These are phyloP conservation scores for Chlamydomonas sp. DNA, from an alignment of 139 green algal species.

Conservation along the genomic window DNA sequence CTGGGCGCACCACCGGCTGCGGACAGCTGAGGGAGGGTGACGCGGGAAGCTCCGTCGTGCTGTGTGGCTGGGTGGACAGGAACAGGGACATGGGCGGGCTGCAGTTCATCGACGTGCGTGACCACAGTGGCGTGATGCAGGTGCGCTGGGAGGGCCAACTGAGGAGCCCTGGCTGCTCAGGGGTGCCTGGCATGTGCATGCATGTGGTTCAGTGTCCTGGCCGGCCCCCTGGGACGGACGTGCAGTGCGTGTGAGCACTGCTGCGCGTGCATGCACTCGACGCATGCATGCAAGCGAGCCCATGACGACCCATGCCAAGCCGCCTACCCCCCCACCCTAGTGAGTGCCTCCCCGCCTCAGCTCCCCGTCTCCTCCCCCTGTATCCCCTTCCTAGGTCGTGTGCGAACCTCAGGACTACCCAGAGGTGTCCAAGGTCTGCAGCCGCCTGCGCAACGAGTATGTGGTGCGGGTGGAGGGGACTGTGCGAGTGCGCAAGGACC, in stretches of 20 bases:
- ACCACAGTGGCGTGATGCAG: constrained; percentile 91
- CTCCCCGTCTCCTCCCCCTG: no score
- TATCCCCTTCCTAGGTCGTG: constrained; percentile 30
- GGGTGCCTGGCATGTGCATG: no score
- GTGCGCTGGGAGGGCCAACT: constrained; percentile 22
- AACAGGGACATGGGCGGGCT: constrained; percentile 87
- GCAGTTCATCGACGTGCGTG: constrained; percentile 87
- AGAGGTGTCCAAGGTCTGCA: constrained; percentile 41
- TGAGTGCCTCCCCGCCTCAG: no score
- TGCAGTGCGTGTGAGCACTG: no score
- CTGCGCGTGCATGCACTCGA: neutral
- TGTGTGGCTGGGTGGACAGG: constrained; percentile 95
- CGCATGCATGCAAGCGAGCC: neutral
- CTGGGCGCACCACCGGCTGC: constrained; percentile 37
- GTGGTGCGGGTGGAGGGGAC: constrained; percentile 75
- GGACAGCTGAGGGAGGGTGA: constrained; percentile 49
- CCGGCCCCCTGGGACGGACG: no score
- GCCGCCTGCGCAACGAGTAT: constrained; percentile 75
- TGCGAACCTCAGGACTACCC: constrained; percentile 45
- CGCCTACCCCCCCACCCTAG: neutral
- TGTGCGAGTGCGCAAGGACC: constrained; percentile 66
- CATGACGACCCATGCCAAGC: neutral
- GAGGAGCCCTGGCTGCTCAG: no score
- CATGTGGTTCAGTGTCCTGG: no score
- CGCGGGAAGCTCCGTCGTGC: constrained; percentile 44